Conservation (phyloP, 1,284 basidiomycete genomes). For the Moesziomyces parantarcticus region DNA sequence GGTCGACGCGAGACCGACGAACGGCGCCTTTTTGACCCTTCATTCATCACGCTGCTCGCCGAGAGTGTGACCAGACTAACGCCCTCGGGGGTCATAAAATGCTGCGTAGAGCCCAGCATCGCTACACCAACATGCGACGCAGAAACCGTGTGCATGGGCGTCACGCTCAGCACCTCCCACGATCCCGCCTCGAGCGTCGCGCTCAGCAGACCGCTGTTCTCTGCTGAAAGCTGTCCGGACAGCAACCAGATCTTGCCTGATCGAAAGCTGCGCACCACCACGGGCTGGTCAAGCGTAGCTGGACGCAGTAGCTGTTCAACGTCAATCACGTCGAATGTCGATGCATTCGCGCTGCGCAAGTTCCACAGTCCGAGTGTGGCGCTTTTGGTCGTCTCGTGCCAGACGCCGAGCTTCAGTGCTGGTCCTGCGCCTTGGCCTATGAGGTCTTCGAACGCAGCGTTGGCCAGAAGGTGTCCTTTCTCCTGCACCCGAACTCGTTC, state of each 20-base stretch:
- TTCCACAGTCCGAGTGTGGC: slow-evolving; percentile 37
- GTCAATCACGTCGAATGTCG: slow-evolving; percentile 17
- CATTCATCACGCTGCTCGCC: background rate
- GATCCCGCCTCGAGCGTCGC: slow-evolving; percentile 10
- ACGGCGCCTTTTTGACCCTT: slow-evolving; percentile 9
- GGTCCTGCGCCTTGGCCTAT: slow-evolving; percentile 15
- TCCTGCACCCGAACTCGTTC: slow-evolving; percentile 7
- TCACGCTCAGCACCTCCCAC: slow-evolving; percentile 26
- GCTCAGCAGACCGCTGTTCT: background rate
- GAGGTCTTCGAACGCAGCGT: slow-evolving; percentile 20
- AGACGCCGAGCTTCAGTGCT: slow-evolving; percentile 26
- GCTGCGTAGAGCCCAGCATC: slow-evolving; percentile 17
- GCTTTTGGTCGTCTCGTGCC: slow-evolving; percentile 15
- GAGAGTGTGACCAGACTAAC: slow-evolving; percentile 10
- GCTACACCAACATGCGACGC: slow-evolving; percentile 16
- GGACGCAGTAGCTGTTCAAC: background rate
- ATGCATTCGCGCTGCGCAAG: slow-evolving; percentile 10
- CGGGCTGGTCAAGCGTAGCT: background rate
- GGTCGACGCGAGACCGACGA: slow-evolving; percentile 8
- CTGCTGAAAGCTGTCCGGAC: background rate
- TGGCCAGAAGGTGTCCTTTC: slow-evolving; percentile 9
- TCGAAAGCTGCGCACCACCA: slow-evolving; percentile 22
- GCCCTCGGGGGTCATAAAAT: slow-evolving; percentile 27
- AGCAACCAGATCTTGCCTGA: slow-evolving; percentile 13
- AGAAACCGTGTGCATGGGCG: slow-evolving; percentile 15